Evolutionary conservation across 331 rosid genomes (phyloP), one percentile per base, ranked within the genome.

Genomic region (Telfairia occidentalis): DNA sequence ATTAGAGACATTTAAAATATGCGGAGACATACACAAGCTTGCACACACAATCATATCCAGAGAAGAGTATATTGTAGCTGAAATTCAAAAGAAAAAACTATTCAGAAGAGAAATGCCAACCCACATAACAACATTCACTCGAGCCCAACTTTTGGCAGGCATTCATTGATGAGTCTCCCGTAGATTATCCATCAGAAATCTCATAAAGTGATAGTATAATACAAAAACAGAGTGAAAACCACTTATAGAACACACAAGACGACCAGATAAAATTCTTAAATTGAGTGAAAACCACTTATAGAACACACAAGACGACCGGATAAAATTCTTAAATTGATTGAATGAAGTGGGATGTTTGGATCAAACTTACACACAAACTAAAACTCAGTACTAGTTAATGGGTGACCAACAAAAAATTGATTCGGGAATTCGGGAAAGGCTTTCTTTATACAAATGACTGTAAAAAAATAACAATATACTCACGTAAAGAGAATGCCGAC

Each of bases 401-500:
- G 13, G 32, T 38, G 72, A 37, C n/a, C 9, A 23, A 7, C 10
- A 71, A 16, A 5, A 15, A 0, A 2, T 34, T 12, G 59, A 34
- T 15, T 24, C 4, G 28, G 5, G 9, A 2, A 34, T 15, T 24
- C 4, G 28, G 5, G 9, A 2, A 46, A 46, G 76, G 38, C 10
- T 15, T 26, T 2, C 16, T 71, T 28, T 15, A 11, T 13, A 13
- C 43, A 48, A 71, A 30, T n/a, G 9, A 46, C 11, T 4, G 43
- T 2, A 1, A 2, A 19, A 59, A 32, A 40, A 23, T 9, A 46
- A 40, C 30, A 34, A 60, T 59, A 24, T 3, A 79, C 90, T 84
- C 83, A 94, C 97, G 78, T 40, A 85, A 46, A 91, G 58, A 32
- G 85, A 83, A 4, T 84, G 88, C 55, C 84, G 87, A 75, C 80